phyloP scores from a whole-genome alignment of 441 rosid genomes.

The Gossypium trilobum region DNA sequence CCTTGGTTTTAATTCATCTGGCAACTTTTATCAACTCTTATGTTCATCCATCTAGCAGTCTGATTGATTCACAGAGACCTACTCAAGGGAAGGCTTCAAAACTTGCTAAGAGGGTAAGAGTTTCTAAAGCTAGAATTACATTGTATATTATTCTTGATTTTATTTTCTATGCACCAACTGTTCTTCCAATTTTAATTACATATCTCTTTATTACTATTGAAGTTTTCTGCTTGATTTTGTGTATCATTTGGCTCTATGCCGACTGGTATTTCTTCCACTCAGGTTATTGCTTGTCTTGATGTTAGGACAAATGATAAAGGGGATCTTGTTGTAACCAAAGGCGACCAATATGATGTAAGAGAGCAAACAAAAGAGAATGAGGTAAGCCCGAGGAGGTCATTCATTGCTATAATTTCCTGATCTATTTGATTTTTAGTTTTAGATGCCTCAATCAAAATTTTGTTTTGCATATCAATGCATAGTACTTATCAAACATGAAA shows the following conservation, averaged over 20 bases:
- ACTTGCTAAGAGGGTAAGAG: slow-evolving; percentile 85
- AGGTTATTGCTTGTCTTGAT: slow-evolving; percentile 96
- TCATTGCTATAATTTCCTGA: neutral
- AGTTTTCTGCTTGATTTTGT: neutral
- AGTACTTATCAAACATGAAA: neutral
- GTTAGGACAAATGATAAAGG: slow-evolving; percentile 83
- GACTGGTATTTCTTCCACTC: slow-evolving; percentile 14
- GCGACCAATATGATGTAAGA: slow-evolving; percentile 89
- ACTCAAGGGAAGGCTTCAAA: slow-evolving; percentile 62
- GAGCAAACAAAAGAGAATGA: slow-evolving; percentile 70
- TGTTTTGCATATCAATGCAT: neutral
- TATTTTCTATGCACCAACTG: slow-evolving; percentile 1
- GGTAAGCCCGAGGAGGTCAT: slow-evolving; percentile 32
- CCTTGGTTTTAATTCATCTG: slow-evolving; percentile 2
- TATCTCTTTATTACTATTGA: neutral
- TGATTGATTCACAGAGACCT: slow-evolving; percentile 57
- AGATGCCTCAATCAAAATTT: neutral
- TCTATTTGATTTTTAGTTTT: neutral
- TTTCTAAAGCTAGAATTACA: slow-evolving; percentile 8
- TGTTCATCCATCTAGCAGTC: slow-evolving; percentile 30
- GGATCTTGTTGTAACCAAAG: slow-evolving; percentile 95
- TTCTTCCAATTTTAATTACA: neutral
- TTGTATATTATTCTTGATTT: slow-evolving; percentile 3
- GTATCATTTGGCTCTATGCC: neutral
- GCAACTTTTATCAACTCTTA: slow-evolving; percentile 14